These are phyloP conservation scores for Phascolomyces articulosus DNA, from an alignment of 371 early-diverging fungal species.

Conservation along the genomic window DNA sequence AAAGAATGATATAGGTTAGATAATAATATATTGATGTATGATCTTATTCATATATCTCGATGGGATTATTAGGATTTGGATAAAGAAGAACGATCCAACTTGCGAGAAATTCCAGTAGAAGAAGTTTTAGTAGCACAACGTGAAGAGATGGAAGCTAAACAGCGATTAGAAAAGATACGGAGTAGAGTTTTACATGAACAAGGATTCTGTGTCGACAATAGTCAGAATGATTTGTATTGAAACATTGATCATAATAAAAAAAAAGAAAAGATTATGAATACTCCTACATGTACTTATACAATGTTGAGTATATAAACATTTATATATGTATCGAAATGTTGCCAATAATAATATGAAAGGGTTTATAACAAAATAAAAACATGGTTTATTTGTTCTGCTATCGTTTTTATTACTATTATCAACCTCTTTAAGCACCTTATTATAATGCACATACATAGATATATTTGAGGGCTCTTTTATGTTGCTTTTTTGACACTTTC, in stretches of 20 bases:
- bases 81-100: constrained; percentile 73
- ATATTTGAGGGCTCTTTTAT: too few relatives aligned
- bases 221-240: constrained; percentile 77
- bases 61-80: constrained; percentile 66
- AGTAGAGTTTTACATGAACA: constrained; percentile 74
- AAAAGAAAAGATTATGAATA: constrained; percentile 3
- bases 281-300: not conserved
- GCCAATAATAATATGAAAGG: too few relatives aligned
- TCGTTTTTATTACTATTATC: too few relatives aligned
- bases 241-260: not conserved
- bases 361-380: too few relatives aligned
- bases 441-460: too few relatives aligned
- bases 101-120: constrained; percentile 80
- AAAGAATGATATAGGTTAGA: not conserved
- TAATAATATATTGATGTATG: not conserved
- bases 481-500: too few relatives aligned
- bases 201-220: constrained; percentile 87
- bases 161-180: constrained; percentile 71
- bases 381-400: too few relatives aligned
- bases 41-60: not conserved
- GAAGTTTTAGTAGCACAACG: constrained; percentile 79
- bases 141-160: constrained; percentile 77
- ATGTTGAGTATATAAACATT: too few relatives aligned
- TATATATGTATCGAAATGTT: too few relatives aligned
- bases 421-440: too few relatives aligned